Percentiles rank a stretch among this genome's conserved stretches.
Evolutionary conservation across 257 asterid genomes (phyloP).

Genomic region (Solanum pinnatisectum): DNA sequence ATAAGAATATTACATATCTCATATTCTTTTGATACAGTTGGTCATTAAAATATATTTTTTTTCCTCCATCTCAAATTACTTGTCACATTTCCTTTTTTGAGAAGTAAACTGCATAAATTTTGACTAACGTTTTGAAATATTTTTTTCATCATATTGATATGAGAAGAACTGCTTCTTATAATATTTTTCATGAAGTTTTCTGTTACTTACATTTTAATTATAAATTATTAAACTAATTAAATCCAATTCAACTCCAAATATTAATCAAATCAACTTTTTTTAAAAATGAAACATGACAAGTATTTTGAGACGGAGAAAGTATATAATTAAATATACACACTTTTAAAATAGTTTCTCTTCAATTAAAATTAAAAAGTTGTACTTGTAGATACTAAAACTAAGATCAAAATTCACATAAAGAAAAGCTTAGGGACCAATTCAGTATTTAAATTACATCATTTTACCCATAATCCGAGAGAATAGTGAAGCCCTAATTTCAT

Average conservation of each 20-base stretch:
- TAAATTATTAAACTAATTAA: neutral
- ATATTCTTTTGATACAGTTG: neutral
- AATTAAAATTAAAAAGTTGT: neutral
- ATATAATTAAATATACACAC: neutral
- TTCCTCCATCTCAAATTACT: neutral
- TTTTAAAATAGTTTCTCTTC: neutral
- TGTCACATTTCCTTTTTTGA: neutral
- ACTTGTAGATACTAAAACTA: neutral
- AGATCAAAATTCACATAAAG: neutral
- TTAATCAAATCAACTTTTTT: neutral
- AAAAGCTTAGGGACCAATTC: neutral
- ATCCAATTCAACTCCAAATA: rapidly evolving
- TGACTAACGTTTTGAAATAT: rapidly evolving
- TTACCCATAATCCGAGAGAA: neutral
- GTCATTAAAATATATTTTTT: neutral
- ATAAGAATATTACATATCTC: neutral
- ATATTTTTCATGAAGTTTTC: neutral
- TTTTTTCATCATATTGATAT: neutral
- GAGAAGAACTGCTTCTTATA: rapidly evolving
- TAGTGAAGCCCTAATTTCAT: neutral
- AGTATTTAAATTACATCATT: neutral
- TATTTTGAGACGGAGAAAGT: neutral
- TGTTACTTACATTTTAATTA: neutral
- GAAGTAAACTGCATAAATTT: neutral
- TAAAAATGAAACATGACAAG: rapidly evolving